Conservation (phyloP, 2,329 filamentous ascomycete genomes). For the Hirsutella minnesotensis region DNA sequence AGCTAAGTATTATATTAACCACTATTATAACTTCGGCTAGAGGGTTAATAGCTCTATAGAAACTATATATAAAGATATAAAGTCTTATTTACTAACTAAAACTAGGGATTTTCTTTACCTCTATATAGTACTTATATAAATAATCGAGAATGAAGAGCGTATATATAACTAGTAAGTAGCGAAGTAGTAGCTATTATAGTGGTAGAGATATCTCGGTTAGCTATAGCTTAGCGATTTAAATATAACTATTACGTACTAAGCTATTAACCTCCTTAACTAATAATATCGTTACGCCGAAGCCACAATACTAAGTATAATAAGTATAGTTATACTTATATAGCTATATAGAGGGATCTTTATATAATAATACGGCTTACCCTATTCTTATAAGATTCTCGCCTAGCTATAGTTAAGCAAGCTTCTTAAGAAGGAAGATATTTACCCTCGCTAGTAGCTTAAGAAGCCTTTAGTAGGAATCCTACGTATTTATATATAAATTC, state of each 20-base stretch:
- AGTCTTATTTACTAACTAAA: neutral
- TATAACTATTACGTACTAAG: neutral
- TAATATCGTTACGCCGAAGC: neutral
- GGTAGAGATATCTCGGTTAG: neutral
- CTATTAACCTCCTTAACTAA: neutral
- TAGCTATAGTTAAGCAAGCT: neutral
- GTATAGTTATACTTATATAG: neutral
- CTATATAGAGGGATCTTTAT: neutral
- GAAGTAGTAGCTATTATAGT: neutral
- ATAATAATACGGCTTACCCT: neutral
- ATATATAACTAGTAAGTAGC: neutral
- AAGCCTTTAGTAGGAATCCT: constrained; percentile 1
- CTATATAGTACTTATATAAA: neutral
- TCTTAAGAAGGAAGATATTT: constrained; percentile 1
- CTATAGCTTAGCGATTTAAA: neutral
- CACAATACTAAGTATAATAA: neutral
- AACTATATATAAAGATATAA: too few species aligned
- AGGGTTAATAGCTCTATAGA: too few species aligned
- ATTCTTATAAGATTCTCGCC: neutral
- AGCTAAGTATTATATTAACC: too few species aligned
- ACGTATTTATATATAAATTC: constrained; percentile 1
- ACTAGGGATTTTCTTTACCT: neutral
- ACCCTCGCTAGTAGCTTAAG: constrained; percentile 1
- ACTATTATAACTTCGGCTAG: neutral
- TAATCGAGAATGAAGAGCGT: neutral